Evolutionary conservation across 495 filamentous ascomycete species (phyloP), one percentile per base, ranked within the genome.

Genomic region (Hypoxylon lienhwacheense): DNA sequence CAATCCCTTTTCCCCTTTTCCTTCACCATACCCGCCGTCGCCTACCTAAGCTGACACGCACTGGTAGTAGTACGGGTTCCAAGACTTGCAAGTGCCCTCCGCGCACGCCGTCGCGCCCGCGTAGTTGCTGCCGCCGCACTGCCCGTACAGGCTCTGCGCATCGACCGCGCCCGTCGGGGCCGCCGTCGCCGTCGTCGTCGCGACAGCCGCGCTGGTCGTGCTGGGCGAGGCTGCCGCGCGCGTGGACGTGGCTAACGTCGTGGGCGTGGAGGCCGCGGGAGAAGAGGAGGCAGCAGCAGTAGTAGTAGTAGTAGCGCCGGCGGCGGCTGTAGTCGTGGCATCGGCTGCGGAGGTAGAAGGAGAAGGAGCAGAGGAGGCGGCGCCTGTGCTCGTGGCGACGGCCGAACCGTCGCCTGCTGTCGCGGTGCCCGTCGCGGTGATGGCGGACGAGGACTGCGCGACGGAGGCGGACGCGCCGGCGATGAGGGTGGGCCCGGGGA

Each of bases 401-500:
- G n/a, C n/a, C n/a, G n/a, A n/a, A 50, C 66, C 37, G 59, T 63
- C 44, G 51, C 62, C 51, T 40, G 69, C 32, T 45, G 74, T 71
- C 31, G 74, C 55, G 49, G 61, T 48, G 55, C 60, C 61, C 7
- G 69, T 71, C 4, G 65, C 55, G 7, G 72, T 71, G 20, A 66
- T 58, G 7, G 55, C 51, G 0, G 70, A 67, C 5, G 48, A 67
- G 48, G 59, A 63, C 63, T 76, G 72, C 10, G 52, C 22, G 32
- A 72, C 64, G 43, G 60, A 59, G 43, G 55, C 57, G n/a, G 56
- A 56, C 7, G 68, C 76, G 15, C 73, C 74, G 19, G 69, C 53
- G 35, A 77, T 80, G 6, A 81, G 65, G 4, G 75, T 25, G 5
- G 80, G 79, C 6, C 79, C 79, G n/a, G 80, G 80, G 58, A 82